Percentiles rank a stretch among this genome's conserved stretches.
Evolutionary conservation across 2,329 filamentous ascomycete genomes (phyloP).

Genomic region (Gnomoniopsis smithogilvyi): DNA sequence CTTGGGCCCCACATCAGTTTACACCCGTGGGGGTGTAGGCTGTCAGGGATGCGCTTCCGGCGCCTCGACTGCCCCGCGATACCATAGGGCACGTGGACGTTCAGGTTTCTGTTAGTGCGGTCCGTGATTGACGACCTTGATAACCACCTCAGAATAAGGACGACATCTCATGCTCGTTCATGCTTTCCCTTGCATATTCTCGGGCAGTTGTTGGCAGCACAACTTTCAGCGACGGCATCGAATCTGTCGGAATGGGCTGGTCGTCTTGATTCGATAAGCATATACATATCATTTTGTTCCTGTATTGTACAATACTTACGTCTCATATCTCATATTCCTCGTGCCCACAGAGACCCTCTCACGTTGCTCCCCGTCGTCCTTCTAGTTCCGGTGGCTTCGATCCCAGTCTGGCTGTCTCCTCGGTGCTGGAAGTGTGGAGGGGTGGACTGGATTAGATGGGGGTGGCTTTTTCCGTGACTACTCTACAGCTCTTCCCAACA

Average conservation of each 20-base stretch:
- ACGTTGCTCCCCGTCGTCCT: background rate
- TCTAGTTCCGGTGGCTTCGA: background rate
- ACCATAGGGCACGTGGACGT: background rate
- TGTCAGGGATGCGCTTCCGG: background rate
- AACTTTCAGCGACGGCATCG: background rate
- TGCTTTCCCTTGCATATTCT: background rate
- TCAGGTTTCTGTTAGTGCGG: background rate
- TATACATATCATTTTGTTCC: too few species aligned
- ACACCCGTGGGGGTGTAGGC: background rate
- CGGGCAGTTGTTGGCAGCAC: background rate
- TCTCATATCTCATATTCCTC: background rate
- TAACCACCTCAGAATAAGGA: background rate
- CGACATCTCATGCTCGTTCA: background rate
- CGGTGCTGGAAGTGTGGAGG: background rate
- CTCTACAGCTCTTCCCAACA: background rate
- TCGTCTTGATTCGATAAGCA: too few species aligned
- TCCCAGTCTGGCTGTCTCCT: background rate
- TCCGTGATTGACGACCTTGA: background rate
- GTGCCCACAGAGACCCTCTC: background rate
- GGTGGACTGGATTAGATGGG: background rate
- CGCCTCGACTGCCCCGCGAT: too few species aligned
- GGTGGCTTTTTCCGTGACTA: background rate
- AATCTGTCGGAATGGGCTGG: background rate
- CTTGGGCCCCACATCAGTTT: too few species aligned
- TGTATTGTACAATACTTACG: too few species aligned